Evolutionary conservation across 306 rosid genomes (phyloP).

Genomic region (Medicago truncatula): MtrunA17r5.0-ANR NC_053044.1:49580001-49580500

Average conservation of each 20-base stretch:
- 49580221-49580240: conserved; percentile 40
- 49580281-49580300: conserved; percentile 52
- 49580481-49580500: not conserved
- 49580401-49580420: conserved; percentile 54
- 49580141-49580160: conserved; percentile 27
- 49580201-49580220: conserved; percentile 21
- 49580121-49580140: conserved; percentile 61
- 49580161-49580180: conserved; percentile 4
- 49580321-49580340: conserved; percentile 62
- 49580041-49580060: conserved; percentile 33
- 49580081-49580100: conserved; percentile 52
- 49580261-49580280: conserved; percentile 57
- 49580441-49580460: conserved; percentile 26
- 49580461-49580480: not conserved
- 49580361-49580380: conserved; percentile 60
- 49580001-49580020: not conserved
- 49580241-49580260: conserved; percentile 58
- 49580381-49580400: conserved; percentile 65
- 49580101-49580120: conserved; percentile 53
- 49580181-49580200: conserved; percentile 28
- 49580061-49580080: conserved; percentile 44
- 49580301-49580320: conserved; percentile 59
- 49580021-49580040: not conserved
- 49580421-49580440: conserved; percentile 2
- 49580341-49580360: conserved; percentile 70